These are phyloP conservation scores for Collybiopsis confluens DNA, from an alignment of 768 basidiomycete species.

Conservation along the genomic window DNA sequence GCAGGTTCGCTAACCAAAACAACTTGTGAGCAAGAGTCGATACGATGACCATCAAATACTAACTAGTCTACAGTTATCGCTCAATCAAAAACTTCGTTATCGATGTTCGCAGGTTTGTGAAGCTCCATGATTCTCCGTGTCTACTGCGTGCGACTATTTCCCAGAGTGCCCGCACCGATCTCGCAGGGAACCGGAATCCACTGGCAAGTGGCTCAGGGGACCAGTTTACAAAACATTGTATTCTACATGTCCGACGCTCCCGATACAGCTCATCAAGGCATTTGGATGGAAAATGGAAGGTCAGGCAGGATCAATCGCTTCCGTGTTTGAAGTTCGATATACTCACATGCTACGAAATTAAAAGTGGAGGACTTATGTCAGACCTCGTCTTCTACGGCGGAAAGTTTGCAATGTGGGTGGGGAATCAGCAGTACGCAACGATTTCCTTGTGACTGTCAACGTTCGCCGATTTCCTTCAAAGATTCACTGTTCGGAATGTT, in stretches of 20 bases:
- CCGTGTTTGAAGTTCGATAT: neutral
- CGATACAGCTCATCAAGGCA: constrained; percentile 68
- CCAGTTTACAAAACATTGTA: constrained; percentile 68
- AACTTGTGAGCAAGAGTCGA: constrained; percentile 35
- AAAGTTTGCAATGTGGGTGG: constrained; percentile 71
- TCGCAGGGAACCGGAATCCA: constrained; percentile 67
- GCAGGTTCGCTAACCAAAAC: constrained; percentile 30
- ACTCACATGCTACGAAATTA: constrained; percentile 26
- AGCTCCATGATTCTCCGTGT: neutral
- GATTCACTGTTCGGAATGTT: constrained; percentile 66
- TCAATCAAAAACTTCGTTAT: constrained; percentile 52
- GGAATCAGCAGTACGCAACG: constrained; percentile 71
- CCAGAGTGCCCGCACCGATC: constrained; percentile 45
- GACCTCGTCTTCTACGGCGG: constrained; percentile 55
- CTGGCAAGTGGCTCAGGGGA: constrained; percentile 82
- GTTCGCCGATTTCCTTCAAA: neutral
- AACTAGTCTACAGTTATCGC: constrained; percentile 29
- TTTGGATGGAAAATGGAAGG: constrained; percentile 83
- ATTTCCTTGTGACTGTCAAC: constrained; percentile 18
- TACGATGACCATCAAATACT: neutral
- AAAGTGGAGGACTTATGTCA: constrained; percentile 50
- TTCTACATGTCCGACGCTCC: constrained; percentile 64
- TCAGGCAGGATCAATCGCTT: constrained; percentile 22
- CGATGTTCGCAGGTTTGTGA: constrained; percentile 27
- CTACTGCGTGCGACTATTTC: neutral